phyloP scores from a whole-genome alignment of 495 filamentous ascomycete genomes.

The Podospora pseudocomata region DNA sequence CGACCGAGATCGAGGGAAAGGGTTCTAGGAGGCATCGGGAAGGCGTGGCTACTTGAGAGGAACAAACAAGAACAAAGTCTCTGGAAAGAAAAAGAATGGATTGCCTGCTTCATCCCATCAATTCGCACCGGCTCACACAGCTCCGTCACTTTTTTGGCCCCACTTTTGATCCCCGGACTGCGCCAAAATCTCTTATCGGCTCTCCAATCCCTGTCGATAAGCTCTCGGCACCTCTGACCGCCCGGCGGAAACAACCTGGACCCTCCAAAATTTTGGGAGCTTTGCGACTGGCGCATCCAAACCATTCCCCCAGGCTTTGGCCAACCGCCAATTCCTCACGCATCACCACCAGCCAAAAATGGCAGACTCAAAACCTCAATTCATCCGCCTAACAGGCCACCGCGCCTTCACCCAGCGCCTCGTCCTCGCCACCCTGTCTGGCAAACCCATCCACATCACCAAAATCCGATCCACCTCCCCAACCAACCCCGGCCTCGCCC shows the following conservation, averaged over 20 bases:
- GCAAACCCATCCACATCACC: constrained; percentile 82
- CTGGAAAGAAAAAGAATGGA: neutral
- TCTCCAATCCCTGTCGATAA: constrained; percentile 21
- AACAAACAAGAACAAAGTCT: constrained; percentile 4
- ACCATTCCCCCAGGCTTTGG: constrained; percentile 4
- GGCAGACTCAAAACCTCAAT: constrained; percentile 45
- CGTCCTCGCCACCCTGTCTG: constrained; percentile 86
- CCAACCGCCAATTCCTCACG: constrained; percentile 2
- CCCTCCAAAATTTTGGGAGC: constrained; percentile 33
- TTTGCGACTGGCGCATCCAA: constrained; percentile 1
- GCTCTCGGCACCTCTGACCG: constrained; percentile 17
- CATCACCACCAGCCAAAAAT: constrained; percentile 25
- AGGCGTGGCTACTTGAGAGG: neutral
- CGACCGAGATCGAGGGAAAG: constrained; percentile 27
- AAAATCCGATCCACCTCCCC: constrained; percentile 84
- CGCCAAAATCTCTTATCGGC: constrained; percentile 27
- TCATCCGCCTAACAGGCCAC: constrained; percentile 70
- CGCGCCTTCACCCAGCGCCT: constrained; percentile 78
- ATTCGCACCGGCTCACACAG: neutral
- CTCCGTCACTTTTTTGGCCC: constrained; percentile 21
- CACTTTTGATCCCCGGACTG: neutral
- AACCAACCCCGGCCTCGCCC: constrained; percentile 79
- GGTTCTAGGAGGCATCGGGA: constrained; percentile 31
- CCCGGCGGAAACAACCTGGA: constrained; percentile 30
- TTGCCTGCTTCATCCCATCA: neutral